Percentiles rank a stretch among this genome's conserved stretches.
phyloP scores from a whole-genome alignment of 768 basidiomycete species.

The Pulveroboletus ravenelii region DNA sequence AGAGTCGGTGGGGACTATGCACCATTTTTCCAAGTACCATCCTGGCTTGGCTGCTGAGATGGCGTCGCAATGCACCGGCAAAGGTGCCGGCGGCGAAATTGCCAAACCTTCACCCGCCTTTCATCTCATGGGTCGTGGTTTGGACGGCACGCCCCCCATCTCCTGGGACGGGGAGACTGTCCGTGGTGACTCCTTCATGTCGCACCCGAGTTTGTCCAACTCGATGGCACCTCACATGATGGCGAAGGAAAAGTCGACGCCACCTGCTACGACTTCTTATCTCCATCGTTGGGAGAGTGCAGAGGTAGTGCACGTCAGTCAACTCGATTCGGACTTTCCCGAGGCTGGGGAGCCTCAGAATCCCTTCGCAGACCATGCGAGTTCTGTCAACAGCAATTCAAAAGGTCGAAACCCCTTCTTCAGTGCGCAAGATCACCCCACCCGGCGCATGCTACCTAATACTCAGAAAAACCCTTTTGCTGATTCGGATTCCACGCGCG shows the following conservation, averaged over 20 bases:
- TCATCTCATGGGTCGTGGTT: conserved; percentile 41
- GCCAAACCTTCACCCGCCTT: conserved; percentile 33
- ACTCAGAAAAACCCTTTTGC: conserved; percentile 38
- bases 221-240: conserved; percentile 46
- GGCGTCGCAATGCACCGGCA: conserved; percentile 31
- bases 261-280: conserved; percentile 46
- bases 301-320: conserved; percentile 48
- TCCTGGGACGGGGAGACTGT: conserved; percentile 52
- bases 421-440: conserved; percentile 37
- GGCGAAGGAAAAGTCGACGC: conserved; percentile 58
- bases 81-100: conserved; percentile 19
- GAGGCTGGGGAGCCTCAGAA: conserved; percentile 13
- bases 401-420: conserved; percentile 37
- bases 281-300: conserved; percentile 68
- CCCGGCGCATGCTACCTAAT: conserved; percentile 15
- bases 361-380: conserved; percentile 25
- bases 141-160: conserved; percentile 34
- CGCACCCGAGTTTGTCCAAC: conserved; percentile 39
- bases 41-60: conserved; percentile 50
- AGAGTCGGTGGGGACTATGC: conserved; percentile 30
- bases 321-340: conserved; percentile 12
- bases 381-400: conserved; percentile 11
- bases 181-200: conserved; percentile 46
- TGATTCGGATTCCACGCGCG: conserved; percentile 29
- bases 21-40: conserved; percentile 56